Percentiles rank a stretch among this genome's conserved stretches.
Evolutionary conservation across 345 rosid genomes (phyloP).

Genomic region (Citrus medica): DNA sequence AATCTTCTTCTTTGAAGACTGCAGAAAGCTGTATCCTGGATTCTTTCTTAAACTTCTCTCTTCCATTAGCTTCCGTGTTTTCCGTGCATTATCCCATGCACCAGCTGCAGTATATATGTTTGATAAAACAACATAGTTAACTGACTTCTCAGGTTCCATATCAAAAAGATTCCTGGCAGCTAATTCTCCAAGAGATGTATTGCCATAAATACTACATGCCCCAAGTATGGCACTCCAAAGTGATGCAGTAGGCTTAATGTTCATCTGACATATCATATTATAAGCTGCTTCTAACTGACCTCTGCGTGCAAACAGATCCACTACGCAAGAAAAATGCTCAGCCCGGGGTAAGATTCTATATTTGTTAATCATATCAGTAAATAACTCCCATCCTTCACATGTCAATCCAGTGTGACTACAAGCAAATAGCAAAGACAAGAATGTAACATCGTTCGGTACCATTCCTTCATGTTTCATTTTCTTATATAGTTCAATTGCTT

Average conservation of each 20-base stretch:
- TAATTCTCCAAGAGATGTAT: constrained; percentile 39
- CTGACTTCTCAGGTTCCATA: constrained; percentile 49
- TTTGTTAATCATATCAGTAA: constrained; percentile 47
- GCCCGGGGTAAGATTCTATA: constrained; percentile 44
- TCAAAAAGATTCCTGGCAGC: constrained; percentile 46
- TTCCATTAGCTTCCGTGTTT: constrained; percentile 45
- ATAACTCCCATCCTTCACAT: constrained; percentile 52
- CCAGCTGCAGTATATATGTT: constrained; percentile 56
- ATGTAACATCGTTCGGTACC: constrained; percentile 62
- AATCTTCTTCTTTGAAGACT: constrained; percentile 23
- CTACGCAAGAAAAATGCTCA: constrained; percentile 67
- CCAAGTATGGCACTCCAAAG: constrained; percentile 45
- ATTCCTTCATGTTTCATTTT: constrained; percentile 51
- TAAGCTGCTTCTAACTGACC: constrained; percentile 61
- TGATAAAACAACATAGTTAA: constrained; percentile 55
- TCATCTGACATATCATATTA: constrained; percentile 35
- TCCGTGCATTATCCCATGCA: constrained; percentile 45
- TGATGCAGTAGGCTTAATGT: constrained; percentile 46
- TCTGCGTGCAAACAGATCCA: constrained; percentile 62
- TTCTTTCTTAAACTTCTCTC: constrained; percentile 44
- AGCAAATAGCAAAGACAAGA: constrained; percentile 61
- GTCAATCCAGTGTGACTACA: constrained; percentile 67
- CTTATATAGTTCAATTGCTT: constrained; percentile 52
- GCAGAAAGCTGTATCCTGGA: constrained; percentile 59
- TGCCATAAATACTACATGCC: constrained; percentile 26